Percentiles rank a stretch among this genome's conserved stretches.
phyloP scores from a whole-genome alignment of 2,329 filamentous ascomycete species.

The Ascochyta fabae region DNA sequence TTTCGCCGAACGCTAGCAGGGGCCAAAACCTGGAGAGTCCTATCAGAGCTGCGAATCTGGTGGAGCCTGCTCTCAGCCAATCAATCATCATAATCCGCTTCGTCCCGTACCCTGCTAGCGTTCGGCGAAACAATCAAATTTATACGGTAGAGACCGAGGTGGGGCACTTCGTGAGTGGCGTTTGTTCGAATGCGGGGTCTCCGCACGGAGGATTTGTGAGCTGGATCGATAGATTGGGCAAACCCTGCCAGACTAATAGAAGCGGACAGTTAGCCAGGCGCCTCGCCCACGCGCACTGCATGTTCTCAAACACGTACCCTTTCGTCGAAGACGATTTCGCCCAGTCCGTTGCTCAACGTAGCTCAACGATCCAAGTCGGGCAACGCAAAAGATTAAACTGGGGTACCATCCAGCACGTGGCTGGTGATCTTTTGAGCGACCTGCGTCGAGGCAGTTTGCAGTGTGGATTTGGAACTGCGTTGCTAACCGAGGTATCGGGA shows the following conservation, averaged over 20 bases:
- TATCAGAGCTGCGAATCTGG: no score
- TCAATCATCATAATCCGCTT: no score
- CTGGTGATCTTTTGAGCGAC: not conserved
- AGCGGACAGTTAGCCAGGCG: not conserved
- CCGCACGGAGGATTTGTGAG: constrained; percentile 4
- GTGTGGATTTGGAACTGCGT: not conserved
- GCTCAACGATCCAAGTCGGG: not conserved
- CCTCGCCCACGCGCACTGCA: not conserved
- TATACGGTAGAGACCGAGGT: not conserved
- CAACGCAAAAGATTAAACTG: not conserved
- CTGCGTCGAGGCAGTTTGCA: not conserved
- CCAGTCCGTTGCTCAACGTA: not conserved
- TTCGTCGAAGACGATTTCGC: not conserved
- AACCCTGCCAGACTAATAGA: not conserved
- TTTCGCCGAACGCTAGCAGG: no score
- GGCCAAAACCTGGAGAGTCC: no score
- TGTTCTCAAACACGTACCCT: no score
- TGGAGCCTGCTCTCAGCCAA: no score
- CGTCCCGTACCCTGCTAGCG: no score
- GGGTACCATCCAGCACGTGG: not conserved
- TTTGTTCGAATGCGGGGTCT: constrained; percentile 9
- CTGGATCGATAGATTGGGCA: not conserved
- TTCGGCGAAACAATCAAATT: no score
- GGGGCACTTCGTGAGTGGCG: constrained; percentile 6
- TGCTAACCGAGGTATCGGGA: not conserved